Percentiles rank a stretch among this genome's conserved stretches.
phyloP scores from a whole-genome alignment of 768 basidiomycete genomes.

The Lactarius deliciosus region DNA sequence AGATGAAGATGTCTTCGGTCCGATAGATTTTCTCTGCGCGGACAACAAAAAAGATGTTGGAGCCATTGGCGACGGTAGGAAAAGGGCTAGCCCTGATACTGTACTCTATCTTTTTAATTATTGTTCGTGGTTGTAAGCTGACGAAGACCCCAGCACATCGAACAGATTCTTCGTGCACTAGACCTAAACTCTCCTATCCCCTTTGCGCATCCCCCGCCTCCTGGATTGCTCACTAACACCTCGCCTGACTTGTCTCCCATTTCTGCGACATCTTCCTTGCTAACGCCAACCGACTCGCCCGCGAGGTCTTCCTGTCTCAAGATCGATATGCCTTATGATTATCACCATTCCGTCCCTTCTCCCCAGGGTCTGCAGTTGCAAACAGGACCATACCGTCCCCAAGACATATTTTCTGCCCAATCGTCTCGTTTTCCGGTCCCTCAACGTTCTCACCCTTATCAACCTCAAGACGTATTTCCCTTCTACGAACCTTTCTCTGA shows the following conservation, averaged over 20 bases:
- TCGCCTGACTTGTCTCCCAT: constrained; percentile 72
- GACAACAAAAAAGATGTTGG: constrained; percentile 55
- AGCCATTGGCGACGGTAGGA: constrained; percentile 79
- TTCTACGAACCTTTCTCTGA: constrained; percentile 59
- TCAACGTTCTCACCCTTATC: constrained; percentile 25
- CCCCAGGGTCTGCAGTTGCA: constrained; percentile 45
- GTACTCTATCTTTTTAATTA: constrained; percentile 35
- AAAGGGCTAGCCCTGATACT: constrained; percentile 58
- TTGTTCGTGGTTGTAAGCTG: constrained; percentile 21
- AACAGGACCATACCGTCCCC: constrained; percentile 42
- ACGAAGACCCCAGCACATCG: constrained; percentile 58
- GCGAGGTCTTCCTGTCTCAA: constrained; percentile 59
- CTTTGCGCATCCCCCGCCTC: constrained; percentile 43
- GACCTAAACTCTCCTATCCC: constrained; percentile 73
- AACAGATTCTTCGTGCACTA: constrained; percentile 75
- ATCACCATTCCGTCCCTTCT: constrained; percentile 34
- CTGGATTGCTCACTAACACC: constrained; percentile 44
- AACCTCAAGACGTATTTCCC: constrained; percentile 35
- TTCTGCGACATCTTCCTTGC: constrained; percentile 65
- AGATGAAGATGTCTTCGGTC: constrained; percentile 69
- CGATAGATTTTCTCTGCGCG: constrained; percentile 40
- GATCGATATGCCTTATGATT: constrained; percentile 53
- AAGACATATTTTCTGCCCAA: constrained; percentile 30
- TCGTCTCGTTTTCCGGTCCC: constrained; percentile 16
- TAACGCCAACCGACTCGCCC: constrained; percentile 78